Evolutionary conservation across 2,329 filamentous ascomycete genomes (phyloP), one percentile per base, ranked within the genome.

Genomic region (Claviceps spartinae): DNA sequence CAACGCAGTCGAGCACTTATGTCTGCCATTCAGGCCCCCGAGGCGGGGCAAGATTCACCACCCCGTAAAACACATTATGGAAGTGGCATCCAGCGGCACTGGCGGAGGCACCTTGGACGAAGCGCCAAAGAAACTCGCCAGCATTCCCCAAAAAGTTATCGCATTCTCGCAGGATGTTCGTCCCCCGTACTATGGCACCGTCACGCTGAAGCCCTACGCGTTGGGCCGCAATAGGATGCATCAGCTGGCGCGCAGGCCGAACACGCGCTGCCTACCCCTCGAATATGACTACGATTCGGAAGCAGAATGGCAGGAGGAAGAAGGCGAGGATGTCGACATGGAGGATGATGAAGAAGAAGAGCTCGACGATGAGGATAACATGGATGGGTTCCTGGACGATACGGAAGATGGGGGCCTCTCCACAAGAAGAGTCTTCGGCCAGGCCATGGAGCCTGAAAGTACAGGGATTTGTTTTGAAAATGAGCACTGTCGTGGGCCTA

Each of bases 371-470:
- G 84, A 81, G n/a, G 85, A 87, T 16, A 89, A 94, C 54, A 85
- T 95, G 82, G 87, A 88, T 4, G 90, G 82, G 18, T 96, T 96
- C 62, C 73, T 96, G 1, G 90, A 95, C 59, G 88, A 94, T 60
- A 87, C 87, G 5, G 87, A 94, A 50, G 87, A 93, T 55, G 62
- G 66, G 61, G 77, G 70, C 54, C 69, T 67, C 13, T 44, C 22
- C 63, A 72, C 68, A 57, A 73, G 65, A 76, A 78, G 72, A 71
- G 78, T 64, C 67, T 83, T 69, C 78, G 60, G 78, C 72, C 81
- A 82, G 34, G 82, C 87, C 57, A 75, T 94, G 61, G 80, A 90
- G 61, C 88, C 89, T 0, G 72, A 85, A 43, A 86, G 78, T 62
- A 88, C 82, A 3, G 93, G 91, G 0, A 70, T 97, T 9, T 93